Base-by-base conservation (phyloP, 371 early-diverging fungal genomes). In the Lichtheimia hyalospora region DNA sequence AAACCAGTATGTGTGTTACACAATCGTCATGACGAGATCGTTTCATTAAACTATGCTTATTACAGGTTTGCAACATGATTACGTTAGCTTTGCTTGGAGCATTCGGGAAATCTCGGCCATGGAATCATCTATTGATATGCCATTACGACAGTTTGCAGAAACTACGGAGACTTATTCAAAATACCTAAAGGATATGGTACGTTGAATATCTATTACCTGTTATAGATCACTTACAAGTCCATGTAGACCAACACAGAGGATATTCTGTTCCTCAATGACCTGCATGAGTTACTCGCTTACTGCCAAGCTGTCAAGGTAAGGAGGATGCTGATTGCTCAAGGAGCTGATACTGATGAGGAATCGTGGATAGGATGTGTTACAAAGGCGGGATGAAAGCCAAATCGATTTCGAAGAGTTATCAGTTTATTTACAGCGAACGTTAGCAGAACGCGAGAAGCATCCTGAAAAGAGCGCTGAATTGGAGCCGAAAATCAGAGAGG, bases 331-430 rank as follows among this genome's bases (percentile, higher is more conserved):
- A 2, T 49, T 10, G 1, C 7, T 49, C 48, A 46, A 46, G n/a
- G 20, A 16, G 20, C 18, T 10, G 5, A 53, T 40, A 46, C 48
- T 46, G 10, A 46, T n/a, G n/a, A 7, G 20, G 13, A 3, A 48
- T 3, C 25, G 0, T 42, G 49, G 25, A n/a, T 70, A 91, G 91
- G 87, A 86, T 28, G 81, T 88, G 52, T 73, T 96, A 39, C 83
- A 82, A 59, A 76, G 85, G 60, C 82, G 96, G 41, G 97, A 96
- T 75, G 92, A 94, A 64, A 96, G 95, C 70, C 96, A 96, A 71
- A 83, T 95, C 10, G 94, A 96, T 69, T 89, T 87, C 71, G 96
- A 96, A 72, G 96, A 90, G 49, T 73, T 96, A 39, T 83, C 89
- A 1, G 78, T 81, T 52, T 91, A 88, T 53, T 71, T 93, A 42